These are phyloP conservation scores for Opeltia flavorubescens DNA, from an alignment of 495 filamentous ascomycete species.

Conservation along the genomic window DNA sequence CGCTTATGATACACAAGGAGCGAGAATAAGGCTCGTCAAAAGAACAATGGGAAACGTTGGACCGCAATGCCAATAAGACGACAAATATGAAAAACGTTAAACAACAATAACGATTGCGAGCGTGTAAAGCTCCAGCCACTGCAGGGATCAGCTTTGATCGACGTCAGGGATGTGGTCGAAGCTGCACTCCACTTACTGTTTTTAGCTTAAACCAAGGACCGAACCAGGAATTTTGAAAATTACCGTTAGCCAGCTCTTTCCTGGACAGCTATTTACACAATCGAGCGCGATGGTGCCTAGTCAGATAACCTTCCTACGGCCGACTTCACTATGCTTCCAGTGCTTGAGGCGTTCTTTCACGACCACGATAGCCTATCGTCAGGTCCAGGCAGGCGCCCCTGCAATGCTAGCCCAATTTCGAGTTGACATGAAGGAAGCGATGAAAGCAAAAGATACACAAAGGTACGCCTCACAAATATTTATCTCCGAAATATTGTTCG, in stretches of 20 bases:
- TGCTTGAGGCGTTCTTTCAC: conserved; percentile 17
- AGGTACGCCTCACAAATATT: conserved; percentile 25
- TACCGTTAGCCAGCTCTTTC: not conserved
- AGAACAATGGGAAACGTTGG: conserved; percentile 6
- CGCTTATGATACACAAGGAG: conserved; percentile 14
- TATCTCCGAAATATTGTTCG: not conserved
- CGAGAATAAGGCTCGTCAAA: conserved; percentile 8
- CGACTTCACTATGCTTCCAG: not conserved
- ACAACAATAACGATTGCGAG: no score
- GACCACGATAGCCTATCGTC: conserved; percentile 12
- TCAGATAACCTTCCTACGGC: not conserved
- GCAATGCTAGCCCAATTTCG: conserved; percentile 38
- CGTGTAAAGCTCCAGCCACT: no score
- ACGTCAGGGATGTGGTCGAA: no score
- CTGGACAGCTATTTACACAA: not conserved
- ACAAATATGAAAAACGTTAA: no score
- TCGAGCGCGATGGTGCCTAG: not conserved
- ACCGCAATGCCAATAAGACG: not conserved
- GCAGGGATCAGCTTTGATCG: no score
- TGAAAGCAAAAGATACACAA: conserved; percentile 45
- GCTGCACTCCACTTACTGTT: no score
- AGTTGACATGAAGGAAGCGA: conserved; percentile 44
- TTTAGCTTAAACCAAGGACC: no score
- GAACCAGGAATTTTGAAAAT: no score
- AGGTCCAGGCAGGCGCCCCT: conserved; percentile 26